Evolutionary conservation across 2,329 filamentous ascomycete genomes (phyloP).

Genomic region (Pseudocercospora macadamiae): DNA sequence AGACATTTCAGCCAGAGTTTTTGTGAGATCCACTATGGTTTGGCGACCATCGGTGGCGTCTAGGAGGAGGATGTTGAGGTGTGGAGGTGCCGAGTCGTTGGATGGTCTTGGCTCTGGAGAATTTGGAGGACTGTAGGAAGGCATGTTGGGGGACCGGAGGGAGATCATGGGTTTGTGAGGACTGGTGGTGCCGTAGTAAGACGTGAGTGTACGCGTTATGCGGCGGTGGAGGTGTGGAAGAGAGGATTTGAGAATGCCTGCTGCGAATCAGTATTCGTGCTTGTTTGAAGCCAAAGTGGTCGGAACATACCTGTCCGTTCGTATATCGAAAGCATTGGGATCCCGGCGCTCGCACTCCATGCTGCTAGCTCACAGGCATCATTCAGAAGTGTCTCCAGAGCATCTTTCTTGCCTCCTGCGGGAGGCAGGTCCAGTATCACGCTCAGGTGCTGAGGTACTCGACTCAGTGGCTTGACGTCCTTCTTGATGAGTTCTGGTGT

Average conservation of each 20-base stretch:
- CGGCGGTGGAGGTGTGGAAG: conserved; percentile 81
- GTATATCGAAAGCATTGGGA: conserved; percentile 85
- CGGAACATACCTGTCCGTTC: conserved; percentile 83
- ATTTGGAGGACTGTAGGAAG: conserved; percentile 55
- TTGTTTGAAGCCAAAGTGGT: no score
- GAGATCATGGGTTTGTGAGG: conserved; percentile 70
- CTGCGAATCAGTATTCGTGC: background rate
- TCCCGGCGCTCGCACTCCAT: conserved; percentile 89
- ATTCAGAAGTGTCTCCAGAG: conserved; percentile 81
- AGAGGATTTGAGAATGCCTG: conserved; percentile 86
- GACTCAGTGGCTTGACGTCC: conserved; percentile 75
- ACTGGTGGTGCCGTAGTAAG: conserved; percentile 76
- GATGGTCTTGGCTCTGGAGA: conserved; percentile 33
- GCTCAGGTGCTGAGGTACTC: conserved; percentile 83
- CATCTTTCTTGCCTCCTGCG: conserved; percentile 68
- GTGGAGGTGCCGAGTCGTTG: conserved; percentile 39
- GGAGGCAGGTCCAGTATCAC: conserved; percentile 78
- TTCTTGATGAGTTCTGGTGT: conserved; percentile 89
- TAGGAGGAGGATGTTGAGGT: conserved; percentile 73
- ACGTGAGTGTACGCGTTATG: conserved; percentile 76
- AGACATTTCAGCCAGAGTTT: conserved; percentile 92
- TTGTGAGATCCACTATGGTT: conserved; percentile 92
- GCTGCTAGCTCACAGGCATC: conserved; percentile 90
- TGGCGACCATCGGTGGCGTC: conserved; percentile 88
- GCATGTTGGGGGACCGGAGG: conserved; percentile 71